These are phyloP conservation scores for Fusarium camptoceras DNA, from an alignment of 2,329 filamentous ascomycete genomes.

Conservation along the genomic window DNA sequence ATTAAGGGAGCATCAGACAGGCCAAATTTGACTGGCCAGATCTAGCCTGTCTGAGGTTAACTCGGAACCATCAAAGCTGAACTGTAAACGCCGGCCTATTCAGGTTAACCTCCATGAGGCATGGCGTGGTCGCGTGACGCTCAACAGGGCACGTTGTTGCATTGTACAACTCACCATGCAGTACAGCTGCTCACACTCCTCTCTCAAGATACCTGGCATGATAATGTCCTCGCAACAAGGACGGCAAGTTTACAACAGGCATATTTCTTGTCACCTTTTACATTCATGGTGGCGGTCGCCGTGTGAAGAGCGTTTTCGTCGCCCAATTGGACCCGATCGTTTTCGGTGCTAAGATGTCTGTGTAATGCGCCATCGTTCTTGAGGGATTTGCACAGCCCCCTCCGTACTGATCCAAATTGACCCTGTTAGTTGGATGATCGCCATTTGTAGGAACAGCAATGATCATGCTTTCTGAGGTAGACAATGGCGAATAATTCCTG, in stretches of 20 bases:
- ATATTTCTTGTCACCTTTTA: neutral
- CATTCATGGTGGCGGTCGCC: too few relatives aligned
- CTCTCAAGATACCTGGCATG: neutral
- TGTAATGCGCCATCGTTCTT: neutral
- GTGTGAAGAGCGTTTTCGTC: neutral
- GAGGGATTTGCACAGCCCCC: neutral
- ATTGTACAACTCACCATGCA: neutral
- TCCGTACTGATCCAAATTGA: neutral
- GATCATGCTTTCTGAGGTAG: accelerated
- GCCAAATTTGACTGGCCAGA: neutral
- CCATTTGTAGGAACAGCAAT: too few relatives aligned
- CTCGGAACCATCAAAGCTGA: neutral
- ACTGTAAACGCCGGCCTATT: neutral
- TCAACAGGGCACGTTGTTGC: neutral
- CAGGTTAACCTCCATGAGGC: neutral
- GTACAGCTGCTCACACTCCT: neutral
- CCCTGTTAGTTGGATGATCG: accelerated
- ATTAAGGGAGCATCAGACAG: neutral
- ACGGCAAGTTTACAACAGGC: neutral
- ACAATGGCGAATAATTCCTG: too few relatives aligned
- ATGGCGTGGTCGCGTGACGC: neutral
- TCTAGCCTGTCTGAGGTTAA: neutral
- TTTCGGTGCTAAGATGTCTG: neutral
- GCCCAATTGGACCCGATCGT: neutral
- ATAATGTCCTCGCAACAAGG: neutral